These are phyloP conservation scores for Coelastrella sp. DNA, from an alignment of 139 green algal species.

Conservation along the genomic window DNA sequence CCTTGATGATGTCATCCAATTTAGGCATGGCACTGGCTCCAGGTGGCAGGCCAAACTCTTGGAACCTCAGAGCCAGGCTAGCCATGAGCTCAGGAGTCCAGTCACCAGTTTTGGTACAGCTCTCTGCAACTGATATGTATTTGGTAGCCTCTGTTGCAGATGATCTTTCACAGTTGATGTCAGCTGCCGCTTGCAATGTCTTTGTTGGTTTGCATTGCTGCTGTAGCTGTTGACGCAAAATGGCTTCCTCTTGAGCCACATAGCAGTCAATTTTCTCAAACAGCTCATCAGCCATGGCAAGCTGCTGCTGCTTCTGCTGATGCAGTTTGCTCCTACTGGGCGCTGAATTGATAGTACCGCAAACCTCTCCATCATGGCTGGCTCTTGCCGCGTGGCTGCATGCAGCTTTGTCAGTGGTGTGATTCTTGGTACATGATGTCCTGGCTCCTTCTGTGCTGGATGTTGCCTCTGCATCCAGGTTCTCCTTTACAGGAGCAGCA, in stretches of 20 bases:
- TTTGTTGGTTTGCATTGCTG: background rate
- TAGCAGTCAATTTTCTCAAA: background rate
- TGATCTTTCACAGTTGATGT: background rate
- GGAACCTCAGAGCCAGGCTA: slow-evolving; percentile 20
- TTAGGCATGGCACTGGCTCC: slow-evolving; percentile 1
- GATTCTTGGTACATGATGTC: too few species aligned
- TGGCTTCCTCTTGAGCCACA: background rate
- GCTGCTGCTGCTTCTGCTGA: slow-evolving; percentile 18
- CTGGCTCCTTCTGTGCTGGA: too few species aligned
- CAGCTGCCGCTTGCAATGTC: background rate
- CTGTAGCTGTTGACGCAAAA: background rate
- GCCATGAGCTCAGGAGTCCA: slow-evolving; percentile 16
- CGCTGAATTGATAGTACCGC: background rate
- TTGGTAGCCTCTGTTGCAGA: background rate
- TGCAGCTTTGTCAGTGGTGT: background rate
- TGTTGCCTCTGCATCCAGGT: too few species aligned
- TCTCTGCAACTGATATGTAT: background rate
- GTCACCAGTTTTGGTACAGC: background rate
- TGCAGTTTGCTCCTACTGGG: background rate
- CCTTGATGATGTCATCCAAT: background rate
- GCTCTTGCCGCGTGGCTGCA: background rate
- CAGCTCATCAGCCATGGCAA: background rate
- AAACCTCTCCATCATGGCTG: background rate
- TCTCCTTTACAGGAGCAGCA: too few species aligned
- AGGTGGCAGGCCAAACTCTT: background rate